Conservation (phyloP, 1,139 yeast species). For the Debaryomyces sp. region DNA sequence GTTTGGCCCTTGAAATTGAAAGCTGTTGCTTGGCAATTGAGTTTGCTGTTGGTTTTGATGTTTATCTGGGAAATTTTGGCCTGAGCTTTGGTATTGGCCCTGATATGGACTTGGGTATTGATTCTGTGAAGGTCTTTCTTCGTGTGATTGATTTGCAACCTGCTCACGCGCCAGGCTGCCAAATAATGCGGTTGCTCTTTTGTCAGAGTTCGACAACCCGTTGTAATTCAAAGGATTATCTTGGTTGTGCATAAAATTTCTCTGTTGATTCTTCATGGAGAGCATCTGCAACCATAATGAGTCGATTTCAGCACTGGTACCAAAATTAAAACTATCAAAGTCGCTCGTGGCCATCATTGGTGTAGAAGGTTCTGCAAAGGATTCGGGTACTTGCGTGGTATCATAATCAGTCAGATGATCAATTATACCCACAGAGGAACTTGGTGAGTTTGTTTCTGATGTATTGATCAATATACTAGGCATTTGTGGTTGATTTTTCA, state of each 20-base stretch:
- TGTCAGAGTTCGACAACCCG: neutral
- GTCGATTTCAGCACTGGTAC: constrained; percentile 38
- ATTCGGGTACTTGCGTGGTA: neutral
- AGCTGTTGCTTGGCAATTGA: neutral
- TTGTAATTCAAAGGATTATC: neutral
- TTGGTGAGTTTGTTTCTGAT: neutral
- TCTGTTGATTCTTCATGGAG: constrained; percentile 21
- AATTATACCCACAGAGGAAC: neutral
- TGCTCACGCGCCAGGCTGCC: neutral
- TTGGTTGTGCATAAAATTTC: neutral
- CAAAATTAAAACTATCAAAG: constrained; percentile 15
- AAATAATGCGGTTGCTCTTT: neutral
- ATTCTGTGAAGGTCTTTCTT: neutral
- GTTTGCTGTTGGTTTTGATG: neutral
- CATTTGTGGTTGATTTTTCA: neutral
- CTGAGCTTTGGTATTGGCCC: neutral
- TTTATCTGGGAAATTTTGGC: neutral
- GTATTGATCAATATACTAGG: neutral
- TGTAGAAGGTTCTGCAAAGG: neutral
- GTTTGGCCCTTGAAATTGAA: neutral
- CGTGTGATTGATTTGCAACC: neutral
- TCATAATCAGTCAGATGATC: neutral
- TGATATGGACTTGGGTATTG: neutral
- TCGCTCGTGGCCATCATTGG: neutral
- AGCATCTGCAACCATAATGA: constrained; percentile 42